Evolutionary conservation across 768 basidiomycete genomes (phyloP).

Genomic region (Auricularia sp.): DNA sequence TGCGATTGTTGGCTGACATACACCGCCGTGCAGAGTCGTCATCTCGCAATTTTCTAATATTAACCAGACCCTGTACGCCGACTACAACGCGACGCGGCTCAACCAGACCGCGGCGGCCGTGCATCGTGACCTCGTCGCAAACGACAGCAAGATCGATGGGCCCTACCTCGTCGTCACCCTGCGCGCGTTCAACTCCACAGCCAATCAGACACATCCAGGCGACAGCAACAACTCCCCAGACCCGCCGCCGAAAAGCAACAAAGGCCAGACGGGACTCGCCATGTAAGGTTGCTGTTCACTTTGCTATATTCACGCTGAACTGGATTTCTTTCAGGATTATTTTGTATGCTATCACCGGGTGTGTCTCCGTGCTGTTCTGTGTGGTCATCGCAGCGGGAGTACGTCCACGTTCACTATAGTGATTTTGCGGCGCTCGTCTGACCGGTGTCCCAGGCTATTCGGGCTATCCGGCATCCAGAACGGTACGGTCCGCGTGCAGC

Average conservation of each 20-base stretch:
- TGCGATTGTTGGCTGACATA: conserved; percentile 1
- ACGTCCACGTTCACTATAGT: conserved; percentile 18
- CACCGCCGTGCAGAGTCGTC: conserved; percentile 31
- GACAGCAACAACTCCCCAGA: conserved; percentile 12
- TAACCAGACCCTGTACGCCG: conserved; percentile 41
- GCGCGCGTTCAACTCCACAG: conserved; percentile 51
- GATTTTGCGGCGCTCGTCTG: conserved; percentile 6
- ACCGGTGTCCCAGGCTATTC: conserved; percentile 44
- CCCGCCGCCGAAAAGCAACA: conserved; percentile 9
- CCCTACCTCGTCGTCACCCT: conserved; percentile 66
- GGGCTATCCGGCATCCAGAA: conserved; percentile 81
- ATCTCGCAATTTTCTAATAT: conserved; percentile 43
- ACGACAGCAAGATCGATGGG: conserved; percentile 31
- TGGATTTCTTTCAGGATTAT: conserved; percentile 46
- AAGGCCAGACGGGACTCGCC: conserved; percentile 51
- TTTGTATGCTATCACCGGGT: conserved; percentile 80
- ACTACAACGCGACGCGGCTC: conserved; percentile 53
- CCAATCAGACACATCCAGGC: conserved; percentile 20
- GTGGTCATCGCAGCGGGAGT: conserved; percentile 80
- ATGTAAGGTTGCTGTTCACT: conserved; percentile 42
- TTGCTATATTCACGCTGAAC: neutral
- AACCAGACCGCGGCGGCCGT: conserved; percentile 42
- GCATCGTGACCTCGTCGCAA: conserved; percentile 28
- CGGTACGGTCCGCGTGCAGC: conserved; percentile 71
- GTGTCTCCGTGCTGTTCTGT: conserved; percentile 76